These are phyloP conservation scores for Paramyrothecium sp. DNA, from an alignment of 2,329 filamentous ascomycete genomes.

Conservation along the genomic window DNA sequence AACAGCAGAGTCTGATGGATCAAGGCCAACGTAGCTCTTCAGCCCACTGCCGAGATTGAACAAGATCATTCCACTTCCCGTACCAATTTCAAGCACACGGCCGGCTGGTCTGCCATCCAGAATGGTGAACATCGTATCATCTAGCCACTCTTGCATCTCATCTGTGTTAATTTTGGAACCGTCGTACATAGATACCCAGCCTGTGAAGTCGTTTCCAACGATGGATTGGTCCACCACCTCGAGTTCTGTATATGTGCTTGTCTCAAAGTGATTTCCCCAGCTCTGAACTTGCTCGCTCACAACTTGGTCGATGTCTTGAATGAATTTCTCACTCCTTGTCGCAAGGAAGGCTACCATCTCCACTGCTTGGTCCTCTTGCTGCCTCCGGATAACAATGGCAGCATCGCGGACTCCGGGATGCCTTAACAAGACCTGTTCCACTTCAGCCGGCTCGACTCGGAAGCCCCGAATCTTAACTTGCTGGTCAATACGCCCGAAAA, in stretches of 20 bases:
- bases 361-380: conserved; percentile 3
- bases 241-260: conserved; percentile 1
- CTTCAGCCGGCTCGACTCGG: conserved; percentile 43
- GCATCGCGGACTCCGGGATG: conserved; percentile 14
- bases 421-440: conserved; percentile 15
- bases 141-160: conserved; percentile 23
- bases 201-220: conserved; percentile 18
- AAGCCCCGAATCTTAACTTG: conserved; percentile 61
- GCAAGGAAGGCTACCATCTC: conserved; percentile 12
- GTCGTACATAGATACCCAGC: conserved; percentile 24
- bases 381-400: conserved; percentile 9
- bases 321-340: background rate
- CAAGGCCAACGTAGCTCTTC: conserved; percentile 20
- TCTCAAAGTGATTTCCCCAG: conserved; percentile 7
- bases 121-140: conserved; percentile 17
- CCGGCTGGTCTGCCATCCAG: background rate
- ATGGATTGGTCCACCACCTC: background rate
- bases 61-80: conserved; percentile 22
- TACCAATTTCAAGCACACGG: conserved; percentile 19
- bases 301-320: background rate
- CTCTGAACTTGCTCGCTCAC: background rate
- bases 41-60: conserved; percentile 16
- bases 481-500: conserved; percentile 51
- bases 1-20: conserved; percentile 11
- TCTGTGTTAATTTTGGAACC: conserved; percentile 1